Base-by-base conservation (phyloP, 192 early-diverging fungal genomes). In the Rhizoclosmatium sp. region DNA sequence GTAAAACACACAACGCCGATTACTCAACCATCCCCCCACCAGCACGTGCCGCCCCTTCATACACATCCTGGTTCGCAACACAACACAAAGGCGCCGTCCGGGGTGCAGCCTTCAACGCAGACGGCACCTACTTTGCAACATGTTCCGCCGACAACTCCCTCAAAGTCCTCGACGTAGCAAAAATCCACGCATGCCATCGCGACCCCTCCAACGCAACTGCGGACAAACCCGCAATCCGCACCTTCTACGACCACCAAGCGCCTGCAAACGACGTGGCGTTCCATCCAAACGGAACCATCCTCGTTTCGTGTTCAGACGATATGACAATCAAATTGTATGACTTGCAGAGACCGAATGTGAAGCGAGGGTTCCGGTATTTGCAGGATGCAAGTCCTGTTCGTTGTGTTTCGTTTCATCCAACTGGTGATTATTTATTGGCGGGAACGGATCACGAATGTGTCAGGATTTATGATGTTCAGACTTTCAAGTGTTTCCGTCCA, bases 361-460 rank as follows among this genome's bases (percentile, higher is more conserved):
- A 96, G 76, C 80, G 93, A 76, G 89, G 94, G 14, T 96, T 96
- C 80, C 85, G 94, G 74, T 95, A 93, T 84, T 84, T 97, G 41
- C 89, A 91, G 83, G 91, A 92, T 71, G 80, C 46, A 19, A n/a
- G 21, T 39, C n/a, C 93, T 4, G 92, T 94, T 75, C 82, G 90
- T 44, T 93, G 93, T 4, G 92, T 98, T 7, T 88, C 89, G 3
- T 99, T 99, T 85, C 97, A 99, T 84, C 97, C 97, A 12, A 93
- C 92, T 3, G 97, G 96, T 58, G 95, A 97, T 80, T 97, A 89
- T 82, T 80, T 98, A 46, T 60, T 83, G 60, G 59, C 69, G 80
- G 93, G 92, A 45, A 92, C 94, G 40, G 93, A 96, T 65, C 92
- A 94, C 70, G 87, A 88, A 47, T 91, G 92, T 7, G 89, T 96